Evolutionary conservation across 1,284 basidiomycete genomes (phyloP).

Genomic region (Coriolopsis trogii): DNA sequence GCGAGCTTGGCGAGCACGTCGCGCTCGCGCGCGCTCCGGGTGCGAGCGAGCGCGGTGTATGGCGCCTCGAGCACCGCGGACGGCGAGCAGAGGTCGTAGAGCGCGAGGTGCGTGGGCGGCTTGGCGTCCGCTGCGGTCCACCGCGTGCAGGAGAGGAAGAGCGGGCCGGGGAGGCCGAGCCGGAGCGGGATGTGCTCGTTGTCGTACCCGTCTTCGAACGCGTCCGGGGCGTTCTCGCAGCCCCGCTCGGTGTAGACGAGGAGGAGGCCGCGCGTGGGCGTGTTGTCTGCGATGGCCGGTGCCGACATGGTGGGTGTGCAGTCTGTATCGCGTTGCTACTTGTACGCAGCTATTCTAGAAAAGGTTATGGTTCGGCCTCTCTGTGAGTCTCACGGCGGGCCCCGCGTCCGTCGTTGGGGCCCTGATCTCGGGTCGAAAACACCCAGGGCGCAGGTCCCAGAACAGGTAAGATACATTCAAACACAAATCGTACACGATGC

Average conservation of each 20-base stretch:
- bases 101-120: conserved; percentile 51
- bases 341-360: background rate
- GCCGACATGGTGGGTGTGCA: background rate
- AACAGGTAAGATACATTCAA: no score
- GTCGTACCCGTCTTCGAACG: conserved; percentile 59
- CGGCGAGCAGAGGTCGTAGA: conserved; percentile 58
- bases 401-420: no score
- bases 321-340: background rate
- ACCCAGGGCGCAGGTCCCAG: no score
- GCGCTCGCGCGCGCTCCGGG: conserved; percentile 56
- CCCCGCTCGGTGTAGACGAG: conserved; percentile 36
- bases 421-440: no score
- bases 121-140: conserved; percentile 45
- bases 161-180: conserved; percentile 26
- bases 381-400: no score
- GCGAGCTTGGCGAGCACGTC: conserved; percentile 48
- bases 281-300: background rate
- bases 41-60: conserved; percentile 53
- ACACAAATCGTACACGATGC: no score
- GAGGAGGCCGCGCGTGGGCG: conserved; percentile 25
- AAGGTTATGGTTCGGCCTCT: no score
- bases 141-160: conserved; percentile 56
- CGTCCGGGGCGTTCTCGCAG: conserved; percentile 27
- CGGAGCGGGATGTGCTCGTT: conserved; percentile 67
- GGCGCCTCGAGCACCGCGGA: conserved; percentile 46